Percentiles rank a stretch among this genome's conserved stretches.
phyloP scores from a whole-genome alignment of 805 yeast genomes.

The Cyberlindnera subsufficiens region DNA sequence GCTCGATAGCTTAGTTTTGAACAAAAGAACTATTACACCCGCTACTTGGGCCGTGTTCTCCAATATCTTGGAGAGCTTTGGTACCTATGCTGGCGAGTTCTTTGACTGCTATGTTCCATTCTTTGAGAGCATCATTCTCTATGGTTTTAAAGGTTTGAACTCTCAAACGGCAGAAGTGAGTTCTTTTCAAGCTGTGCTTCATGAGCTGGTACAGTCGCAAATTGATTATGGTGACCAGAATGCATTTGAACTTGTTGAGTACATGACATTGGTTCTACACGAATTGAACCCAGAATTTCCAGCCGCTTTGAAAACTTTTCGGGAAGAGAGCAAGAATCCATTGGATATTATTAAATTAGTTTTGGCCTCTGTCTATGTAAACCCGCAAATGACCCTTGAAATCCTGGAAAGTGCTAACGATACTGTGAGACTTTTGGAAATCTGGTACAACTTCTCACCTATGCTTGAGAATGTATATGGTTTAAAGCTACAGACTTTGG shows the following conservation, averaged over 20 bases:
- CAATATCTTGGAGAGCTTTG: conserved; percentile 46
- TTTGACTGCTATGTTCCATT: conserved; percentile 52
- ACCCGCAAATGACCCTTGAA: conserved; percentile 50
- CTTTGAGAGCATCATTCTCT: conserved; percentile 46
- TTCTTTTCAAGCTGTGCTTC: conserved; percentile 11
- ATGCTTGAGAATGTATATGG: conserved; percentile 66
- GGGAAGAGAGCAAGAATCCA: conserved; percentile 25
- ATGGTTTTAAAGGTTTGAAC: conserved; percentile 36
- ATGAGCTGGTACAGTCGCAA: conserved; percentile 15
- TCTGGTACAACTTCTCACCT: conserved; percentile 56
- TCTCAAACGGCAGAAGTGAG: conserved; percentile 14
- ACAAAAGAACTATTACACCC: conserved; percentile 43
- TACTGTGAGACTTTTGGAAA: conserved; percentile 43
- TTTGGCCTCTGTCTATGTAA: conserved; percentile 56
- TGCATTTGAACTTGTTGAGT: conserved; percentile 28
- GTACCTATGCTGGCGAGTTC: conserved; percentile 54
- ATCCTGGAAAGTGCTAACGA: conserved; percentile 41
- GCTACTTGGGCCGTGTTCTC: conserved; percentile 47
- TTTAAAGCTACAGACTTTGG: conserved; percentile 65
- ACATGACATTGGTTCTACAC: conserved; percentile 11
- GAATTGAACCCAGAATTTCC: conserved; percentile 14
- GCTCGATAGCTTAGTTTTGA: conserved; percentile 47
- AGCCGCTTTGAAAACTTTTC: conserved; percentile 8
- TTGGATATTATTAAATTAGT: conserved; percentile 51
- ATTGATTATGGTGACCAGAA: conserved; percentile 29